These are phyloP conservation scores for Lentinula sp. DNA, from an alignment of 768 basidiomycete species.

Conservation along the genomic window DNA sequence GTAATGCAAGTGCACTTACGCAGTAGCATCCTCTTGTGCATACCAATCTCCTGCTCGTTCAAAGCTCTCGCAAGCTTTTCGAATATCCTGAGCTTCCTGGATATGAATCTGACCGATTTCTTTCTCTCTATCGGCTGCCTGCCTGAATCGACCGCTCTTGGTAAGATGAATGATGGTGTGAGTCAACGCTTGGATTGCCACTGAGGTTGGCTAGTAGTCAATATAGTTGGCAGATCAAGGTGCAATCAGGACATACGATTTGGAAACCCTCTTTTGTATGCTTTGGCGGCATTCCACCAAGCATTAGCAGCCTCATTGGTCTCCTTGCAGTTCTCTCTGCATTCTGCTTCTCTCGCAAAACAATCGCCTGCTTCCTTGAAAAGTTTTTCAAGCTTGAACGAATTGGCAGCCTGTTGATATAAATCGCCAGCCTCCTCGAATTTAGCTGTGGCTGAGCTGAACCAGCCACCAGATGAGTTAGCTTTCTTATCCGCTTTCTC, in stretches of 20 bases:
- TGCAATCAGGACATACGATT: constrained; percentile 52
- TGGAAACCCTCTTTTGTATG: constrained; percentile 84
- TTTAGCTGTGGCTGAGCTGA: constrained; percentile 76
- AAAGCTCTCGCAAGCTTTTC: constrained; percentile 86
- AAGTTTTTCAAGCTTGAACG: constrained; percentile 86
- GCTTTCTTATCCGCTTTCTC: constrained; percentile 94
- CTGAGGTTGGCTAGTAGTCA: constrained; percentile 33
- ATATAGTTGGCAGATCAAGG: constrained; percentile 1
- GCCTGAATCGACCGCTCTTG: constrained; percentile 83
- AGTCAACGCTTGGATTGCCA: constrained; percentile 82
- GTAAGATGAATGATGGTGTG: constrained; percentile 84
- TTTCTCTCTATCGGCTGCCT: constrained; percentile 97
- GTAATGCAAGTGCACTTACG: constrained; percentile 52
- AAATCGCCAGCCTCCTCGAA: constrained; percentile 96
- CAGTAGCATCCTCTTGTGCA: constrained; percentile 91
- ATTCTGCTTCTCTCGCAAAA: constrained; percentile 91
- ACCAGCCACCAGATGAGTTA: constrained; percentile 79
- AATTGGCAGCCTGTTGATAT: constrained; percentile 90
- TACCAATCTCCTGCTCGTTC: constrained; percentile 96
- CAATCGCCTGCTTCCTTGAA: constrained; percentile 92
- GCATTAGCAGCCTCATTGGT: constrained; percentile 94
- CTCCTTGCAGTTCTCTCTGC: constrained; percentile 84
- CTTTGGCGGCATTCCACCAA: constrained; percentile 97
- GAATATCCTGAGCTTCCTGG: constrained; percentile 73
- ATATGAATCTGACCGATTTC: constrained; percentile 93